A percentile compares a stretch with the other conserved stretches of the same genome.
Evolutionary conservation across 352 stramenopile species (phyloP).

Genomic region (Pythium pectinolyticum): DNA sequence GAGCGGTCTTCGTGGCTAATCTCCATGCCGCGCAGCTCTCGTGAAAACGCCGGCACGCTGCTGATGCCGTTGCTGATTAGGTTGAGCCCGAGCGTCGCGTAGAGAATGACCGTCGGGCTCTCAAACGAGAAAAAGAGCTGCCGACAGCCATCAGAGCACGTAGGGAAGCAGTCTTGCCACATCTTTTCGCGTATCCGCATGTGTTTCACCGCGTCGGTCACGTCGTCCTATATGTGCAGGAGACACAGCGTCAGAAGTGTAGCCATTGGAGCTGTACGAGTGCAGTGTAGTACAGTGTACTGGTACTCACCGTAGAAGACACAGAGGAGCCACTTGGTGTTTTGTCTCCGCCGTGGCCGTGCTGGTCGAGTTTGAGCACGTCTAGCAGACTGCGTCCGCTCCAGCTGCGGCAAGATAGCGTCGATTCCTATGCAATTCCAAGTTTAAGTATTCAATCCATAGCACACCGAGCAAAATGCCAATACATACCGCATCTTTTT

Average conservation of each 20-base stretch:
- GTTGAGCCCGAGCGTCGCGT: conserved; percentile 79
- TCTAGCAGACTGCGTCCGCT: conserved; percentile 25
- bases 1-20: conserved; percentile 71
- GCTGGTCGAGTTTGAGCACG: conserved; percentile 13
- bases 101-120: conserved; percentile 73
- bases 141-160: conserved; percentile 63
- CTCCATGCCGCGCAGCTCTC: conserved; percentile 76
- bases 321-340: conserved; percentile 23
- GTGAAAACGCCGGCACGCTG: conserved; percentile 76
- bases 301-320: background rate
- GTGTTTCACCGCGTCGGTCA: conserved; percentile 43
- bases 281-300: background rate
- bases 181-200: conserved; percentile 63
- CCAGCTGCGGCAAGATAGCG: conserved; percentile 26
- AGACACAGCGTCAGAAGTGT: background rate
- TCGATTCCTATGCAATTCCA: conserved; percentile 17
- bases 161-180: conserved; percentile 83
- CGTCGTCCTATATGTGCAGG: conserved; percentile 26
- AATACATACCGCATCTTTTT: conserved; percentile 60
- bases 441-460: background rate
- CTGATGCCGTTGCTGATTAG: conserved; percentile 85
- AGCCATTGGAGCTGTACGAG: background rate
- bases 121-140: conserved; percentile 78
- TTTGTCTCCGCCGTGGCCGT: conserved; percentile 1
- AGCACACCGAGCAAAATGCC: background rate